Base-by-base conservation (phyloP, 164 flowering plant species). In the Liquidambar formosana region DNA sequence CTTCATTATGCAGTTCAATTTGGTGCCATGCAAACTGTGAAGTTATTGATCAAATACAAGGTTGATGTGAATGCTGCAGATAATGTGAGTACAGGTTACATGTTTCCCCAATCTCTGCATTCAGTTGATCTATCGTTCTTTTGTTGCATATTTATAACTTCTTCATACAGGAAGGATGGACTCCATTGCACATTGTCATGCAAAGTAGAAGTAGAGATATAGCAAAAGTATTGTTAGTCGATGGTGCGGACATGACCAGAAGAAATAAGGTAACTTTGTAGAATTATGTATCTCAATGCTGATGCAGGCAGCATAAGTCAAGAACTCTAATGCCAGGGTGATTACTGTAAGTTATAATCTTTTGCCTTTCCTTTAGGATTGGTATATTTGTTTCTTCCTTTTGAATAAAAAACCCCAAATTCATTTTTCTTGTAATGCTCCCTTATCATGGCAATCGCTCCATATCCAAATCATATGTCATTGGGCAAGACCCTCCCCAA, bases 1-100 rank as follows among this genome's bases (percentile, higher is more conserved):
- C 91, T 93, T 75, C 99, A 95, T 84, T 91, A 91, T 82, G 99
- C 99, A 65, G 96, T 87, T 81, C 97, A 93, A 85, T 97, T 95
- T 69, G 89, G 97, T 61, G 94, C 93, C n/a, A 41, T 86, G 77
- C 97, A 89, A 75, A 93, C 87, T 41, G 96, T 93, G 73, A 95
- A 93, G 81, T 67, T 93, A 57, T 68, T 95, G 79, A 86, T 93
- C 52, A 95, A 91, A 64, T 83, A 85, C 75, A 73, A 85, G 16
- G 99, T 86, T 80, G 97, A 95, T 77, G 82, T 91, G 70, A 95
- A 93, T 78, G 82, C 71, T 64, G 83, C 89, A 19, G 99, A 93
- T 83, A 70, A 81, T 70, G 99, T 95, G 65, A 88, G 96, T 75
- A 51, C 33, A 46, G 6, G 2, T 10, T 63, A 46, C 21, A 19